Percentiles rank a stretch among this genome's conserved stretches.
phyloP scores from a whole-genome alignment of 1,284 basidiomycete species.

The Cutaneotrichosporon mucoides region DNA sequence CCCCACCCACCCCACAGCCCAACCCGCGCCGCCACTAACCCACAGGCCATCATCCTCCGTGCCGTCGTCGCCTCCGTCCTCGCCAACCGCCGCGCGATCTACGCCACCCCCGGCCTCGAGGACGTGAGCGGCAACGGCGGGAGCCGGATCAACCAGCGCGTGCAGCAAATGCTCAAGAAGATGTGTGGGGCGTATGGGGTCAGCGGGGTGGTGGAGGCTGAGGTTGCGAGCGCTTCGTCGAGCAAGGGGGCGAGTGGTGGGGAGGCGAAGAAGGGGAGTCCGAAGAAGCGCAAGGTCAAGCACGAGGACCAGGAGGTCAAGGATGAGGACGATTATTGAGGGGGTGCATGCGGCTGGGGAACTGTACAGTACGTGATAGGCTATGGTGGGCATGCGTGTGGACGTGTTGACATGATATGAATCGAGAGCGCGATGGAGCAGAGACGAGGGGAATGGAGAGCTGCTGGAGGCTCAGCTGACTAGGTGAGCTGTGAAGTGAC shows the following conservation, averaged over 20 bases:
- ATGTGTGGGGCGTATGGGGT: background rate
- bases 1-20: too few relatives aligned
- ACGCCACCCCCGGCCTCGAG: slow-evolving; percentile 18
- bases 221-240: background rate
- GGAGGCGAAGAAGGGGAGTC: too few relatives aligned
- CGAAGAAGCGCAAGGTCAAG: slow-evolving; percentile 1
- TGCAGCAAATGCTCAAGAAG: slow-evolving; percentile 9
- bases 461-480: too few relatives aligned
- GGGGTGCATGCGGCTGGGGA: too few relatives aligned
- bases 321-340: too few relatives aligned
- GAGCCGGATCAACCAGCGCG: slow-evolving; percentile 16
- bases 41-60: slow-evolving; percentile 9
- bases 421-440: too few relatives aligned
- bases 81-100: slow-evolving; percentile 11
- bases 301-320: background rate
- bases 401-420: too few relatives aligned
- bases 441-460: too few relatives aligned
- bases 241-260: background rate
- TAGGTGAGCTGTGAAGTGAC: too few relatives aligned
- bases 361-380: too few relatives aligned
- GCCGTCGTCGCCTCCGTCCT: slow-evolving; percentile 8
- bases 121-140: slow-evolving; percentile 19
- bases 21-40: too few relatives aligned
- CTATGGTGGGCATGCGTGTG: too few relatives aligned
- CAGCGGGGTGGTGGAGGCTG: background rate